These are phyloP conservation scores for Xylaria curta DNA, from an alignment of 495 filamentous ascomycete genomes.

Conservation along the genomic window DNA sequence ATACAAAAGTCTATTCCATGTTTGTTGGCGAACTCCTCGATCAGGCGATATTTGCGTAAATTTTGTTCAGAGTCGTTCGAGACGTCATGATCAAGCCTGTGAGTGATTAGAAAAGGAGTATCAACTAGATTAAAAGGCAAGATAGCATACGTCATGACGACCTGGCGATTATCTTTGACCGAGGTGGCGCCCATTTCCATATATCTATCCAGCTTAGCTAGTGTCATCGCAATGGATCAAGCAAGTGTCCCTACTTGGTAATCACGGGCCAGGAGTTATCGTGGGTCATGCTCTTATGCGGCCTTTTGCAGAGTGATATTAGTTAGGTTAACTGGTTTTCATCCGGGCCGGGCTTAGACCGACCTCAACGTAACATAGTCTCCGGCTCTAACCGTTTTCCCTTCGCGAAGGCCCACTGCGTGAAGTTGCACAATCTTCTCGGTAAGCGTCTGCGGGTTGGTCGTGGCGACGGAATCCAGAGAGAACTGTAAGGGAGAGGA, in stretches of 20 bases:
- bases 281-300: conserved; percentile 1
- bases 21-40: conserved; percentile 82
- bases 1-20: conserved; percentile 79
- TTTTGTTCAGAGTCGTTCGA: conserved; percentile 86
- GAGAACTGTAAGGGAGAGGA: too few relatives aligned
- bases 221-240: background rate
- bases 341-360: conserved; percentile 76
- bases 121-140: background rate
- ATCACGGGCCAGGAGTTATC: conserved; percentile 4
- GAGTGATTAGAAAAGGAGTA: background rate
- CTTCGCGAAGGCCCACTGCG: conserved; percentile 70
- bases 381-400: conserved; percentile 74
- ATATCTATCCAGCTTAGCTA: conserved; percentile 51
- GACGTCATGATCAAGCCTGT: conserved; percentile 82
- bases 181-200: conserved; percentile 84
- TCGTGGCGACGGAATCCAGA: too few relatives aligned
- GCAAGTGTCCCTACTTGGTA: conserved; percentile 26
- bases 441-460: conserved; percentile 77
- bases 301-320: background rate
- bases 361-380: conserved; percentile 85
- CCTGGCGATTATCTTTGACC: conserved; percentile 73
- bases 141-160: conserved; percentile 55
- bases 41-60: conserved; percentile 54
- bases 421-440: conserved; percentile 92
- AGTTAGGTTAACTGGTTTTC: conserved; percentile 61